Conservation (phyloP, 2,329 filamentous ascomycete species). For the Ciborinia camelliae region DNA sequence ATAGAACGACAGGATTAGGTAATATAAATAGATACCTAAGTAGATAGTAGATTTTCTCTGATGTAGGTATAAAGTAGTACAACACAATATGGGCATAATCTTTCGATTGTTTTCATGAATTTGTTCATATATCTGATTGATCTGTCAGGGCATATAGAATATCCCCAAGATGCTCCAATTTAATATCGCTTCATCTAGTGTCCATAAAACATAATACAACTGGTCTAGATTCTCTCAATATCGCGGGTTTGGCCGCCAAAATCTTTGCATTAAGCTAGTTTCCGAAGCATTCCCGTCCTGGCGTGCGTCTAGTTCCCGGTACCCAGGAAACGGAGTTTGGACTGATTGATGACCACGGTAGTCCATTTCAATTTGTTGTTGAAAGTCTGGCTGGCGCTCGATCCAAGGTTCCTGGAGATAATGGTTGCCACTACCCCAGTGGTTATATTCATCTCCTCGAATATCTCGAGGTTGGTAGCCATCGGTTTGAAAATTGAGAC, state of each 20-base stretch:
- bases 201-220: not conserved
- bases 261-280: constrained; percentile 12
- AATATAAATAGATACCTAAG: too few species aligned
- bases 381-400: not conserved
- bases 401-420: not conserved
- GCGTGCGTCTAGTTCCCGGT: not conserved
- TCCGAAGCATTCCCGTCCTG: constrained; percentile 4
- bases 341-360: not conserved
- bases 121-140: not conserved
- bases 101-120: not conserved
- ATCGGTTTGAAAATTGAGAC: not conserved
- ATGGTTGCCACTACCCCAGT: not conserved
- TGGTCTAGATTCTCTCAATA: constrained; percentile 19
- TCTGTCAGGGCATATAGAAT: not conserved
- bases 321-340: not conserved
- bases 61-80: not conserved
- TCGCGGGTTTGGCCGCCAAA: constrained; percentile 26
- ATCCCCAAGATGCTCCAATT: not conserved
- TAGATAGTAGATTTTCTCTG: not conserved
- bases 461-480: not conserved
- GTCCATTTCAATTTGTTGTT: not conserved
- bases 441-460: not conserved
- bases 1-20: not conserved
- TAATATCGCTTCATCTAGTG: not conserved
- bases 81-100: not conserved